Conservation (phyloP, 1,284 basidiomycete species). For the Papiliotrema fonsecae region DNA sequence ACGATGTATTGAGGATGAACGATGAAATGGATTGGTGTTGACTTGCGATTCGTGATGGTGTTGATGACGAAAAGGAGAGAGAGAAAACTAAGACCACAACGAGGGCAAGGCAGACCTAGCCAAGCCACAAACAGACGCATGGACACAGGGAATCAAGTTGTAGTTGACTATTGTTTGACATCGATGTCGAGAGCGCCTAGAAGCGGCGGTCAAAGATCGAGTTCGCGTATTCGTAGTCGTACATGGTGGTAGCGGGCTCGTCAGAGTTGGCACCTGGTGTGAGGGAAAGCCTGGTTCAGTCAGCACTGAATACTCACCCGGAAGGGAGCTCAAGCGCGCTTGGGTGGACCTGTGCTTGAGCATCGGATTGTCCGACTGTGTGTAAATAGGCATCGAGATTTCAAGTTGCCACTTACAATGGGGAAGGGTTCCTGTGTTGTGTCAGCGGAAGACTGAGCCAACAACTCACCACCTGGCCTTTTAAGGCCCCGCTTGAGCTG, state of each 20-base stretch:
- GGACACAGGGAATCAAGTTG: neutral
- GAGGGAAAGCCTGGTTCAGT: neutral
- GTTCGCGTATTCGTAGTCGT: constrained; percentile 10
- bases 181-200: neutral
- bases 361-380: constrained; percentile 6
- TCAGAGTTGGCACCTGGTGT: neutral
- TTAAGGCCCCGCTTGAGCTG: constrained; percentile 33
- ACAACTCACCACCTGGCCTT: constrained; percentile 31
- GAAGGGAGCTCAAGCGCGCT: neutral
- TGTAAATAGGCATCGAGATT: neutral
- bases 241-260: neutral
- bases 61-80: neutral
- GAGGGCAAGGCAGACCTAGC: constrained; percentile 2
- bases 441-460: neutral
- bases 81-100: neutral
- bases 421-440: constrained; percentile 31
- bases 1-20: too few species aligned
- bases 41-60: too few species aligned
- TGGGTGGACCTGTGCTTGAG: neutral
- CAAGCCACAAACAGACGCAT: neutral
- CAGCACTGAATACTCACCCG: neutral
- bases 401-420: constrained; percentile 11
- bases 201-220: constrained; percentile 7
- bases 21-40: too few species aligned
- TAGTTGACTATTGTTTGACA: neutral